Evolutionary conservation across 148 eudicot species (phyloP), one percentile per base, ranked within the genome.

Genomic region (Fallopia convolvulus): DNA sequence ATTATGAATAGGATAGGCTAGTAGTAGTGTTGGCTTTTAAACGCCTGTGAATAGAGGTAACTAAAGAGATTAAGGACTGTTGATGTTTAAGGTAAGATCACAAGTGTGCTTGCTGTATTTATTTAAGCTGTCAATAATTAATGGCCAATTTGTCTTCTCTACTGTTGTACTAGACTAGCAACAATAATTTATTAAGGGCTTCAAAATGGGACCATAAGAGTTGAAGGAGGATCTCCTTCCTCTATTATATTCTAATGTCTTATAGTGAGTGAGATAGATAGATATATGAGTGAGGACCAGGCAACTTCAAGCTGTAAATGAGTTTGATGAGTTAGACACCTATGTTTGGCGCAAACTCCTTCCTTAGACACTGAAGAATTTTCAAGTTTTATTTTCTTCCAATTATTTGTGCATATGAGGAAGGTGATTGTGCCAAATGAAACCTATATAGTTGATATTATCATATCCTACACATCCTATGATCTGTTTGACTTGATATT

Each of bases 191-290:
- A 52, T 15, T 14, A 52, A 17, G 20, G 17, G 56, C 56, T 52
- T 52, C n/a, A 52, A 52, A 52, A 20, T 52, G n/a, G n/a, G 80
- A 75, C 79, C 80, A 80, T 6, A 8, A 44, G 47, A 26, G 1
- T 1, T 26, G 30, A 8, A 6, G 11, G 8, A 44, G 10, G 47
- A 44, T 44, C 47, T 44, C 11, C 47, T 44, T 44, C 11, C 47
- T 44, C 47, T 44, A 44, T 9, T 44, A 44, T 9, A 44, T 44
- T 44, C 47, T 44, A 6, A 44, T 44, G 47, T 44, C 47, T 44
- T 44, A 1, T 44, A 44, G 47, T 44, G 47, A 44, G 47, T 26
- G 30, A 26, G 30, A 26, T 26, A 26, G 30, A 26, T 26, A 26
- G 30, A 26, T 26, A 44, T 44, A 10, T 44, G 47, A 44, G 47